These are phyloP conservation scores for Penicillium crustosum DNA, from an alignment of 2,329 filamentous ascomycete genomes.

Conservation along the genomic window DNA sequence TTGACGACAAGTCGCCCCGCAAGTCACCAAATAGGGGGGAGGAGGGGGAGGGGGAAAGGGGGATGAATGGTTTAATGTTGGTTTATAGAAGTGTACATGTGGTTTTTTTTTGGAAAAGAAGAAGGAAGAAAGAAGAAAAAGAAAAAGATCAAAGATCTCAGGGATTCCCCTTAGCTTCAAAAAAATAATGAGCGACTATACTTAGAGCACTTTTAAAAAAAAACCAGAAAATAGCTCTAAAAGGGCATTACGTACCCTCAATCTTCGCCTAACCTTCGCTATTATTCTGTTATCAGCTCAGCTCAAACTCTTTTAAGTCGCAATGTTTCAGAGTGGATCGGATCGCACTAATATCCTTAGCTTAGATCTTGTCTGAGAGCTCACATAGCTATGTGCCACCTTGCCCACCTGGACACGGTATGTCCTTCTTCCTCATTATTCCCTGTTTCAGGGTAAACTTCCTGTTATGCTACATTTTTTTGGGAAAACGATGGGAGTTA, in stretches of 20 bases:
- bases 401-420: neutral
- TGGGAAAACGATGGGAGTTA: neutral
- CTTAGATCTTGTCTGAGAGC: constrained; percentile 14
- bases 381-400: neutral
- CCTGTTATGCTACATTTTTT: constrained; percentile 16
- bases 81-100: neutral
- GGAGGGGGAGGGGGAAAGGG: neutral
- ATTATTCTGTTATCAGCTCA: neutral
- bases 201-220: neutral
- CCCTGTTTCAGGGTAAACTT: neutral
- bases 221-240: neutral
- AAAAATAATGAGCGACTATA: neutral
- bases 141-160: neutral
- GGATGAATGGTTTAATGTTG: neutral
- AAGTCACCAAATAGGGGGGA: constrained; percentile 10
- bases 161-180: neutral
- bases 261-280: neutral
- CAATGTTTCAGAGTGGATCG: constrained; percentile 28
- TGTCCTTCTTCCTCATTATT: neutral
- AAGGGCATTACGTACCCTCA: constrained; percentile 22
- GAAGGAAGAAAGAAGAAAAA: neutral
- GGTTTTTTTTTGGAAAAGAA: neutral
- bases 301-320: constrained; percentile 8
- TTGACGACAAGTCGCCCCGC: constrained; percentile 26
- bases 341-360: constrained; percentile 23